A percentile compares a stretch with the other conserved stretches of the same genome.
These are phyloP conservation scores for Psilocybe cubensis DNA, from an alignment of 768 basidiomycete species.

Conservation along the genomic window DNA sequence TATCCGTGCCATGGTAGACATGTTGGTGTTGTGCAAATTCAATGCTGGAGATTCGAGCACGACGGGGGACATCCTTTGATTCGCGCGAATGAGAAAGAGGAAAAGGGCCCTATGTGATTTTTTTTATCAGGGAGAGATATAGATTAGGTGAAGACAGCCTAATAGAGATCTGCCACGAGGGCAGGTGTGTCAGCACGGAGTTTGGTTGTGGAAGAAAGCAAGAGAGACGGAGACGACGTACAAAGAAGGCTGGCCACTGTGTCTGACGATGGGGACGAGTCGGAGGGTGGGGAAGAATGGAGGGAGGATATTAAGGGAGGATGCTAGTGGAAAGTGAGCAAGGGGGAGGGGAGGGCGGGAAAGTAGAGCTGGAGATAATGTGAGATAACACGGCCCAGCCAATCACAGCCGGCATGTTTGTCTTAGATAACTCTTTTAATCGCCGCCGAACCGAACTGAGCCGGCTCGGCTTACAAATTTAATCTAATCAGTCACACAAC, in stretches of 20 bases:
- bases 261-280: conserved; percentile 17
- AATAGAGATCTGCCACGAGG: not conserved
- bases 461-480: conserved; percentile 7
- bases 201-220: conserved; percentile 6
- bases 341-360: conserved; percentile 19
- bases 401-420: conserved; percentile 38
- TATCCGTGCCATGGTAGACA: conserved; percentile 48
- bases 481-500: conserved; percentile 7
- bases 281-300: conserved; percentile 8
- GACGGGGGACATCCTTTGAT: conserved; percentile 53
- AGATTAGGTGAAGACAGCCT: not conserved
- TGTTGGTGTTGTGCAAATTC: conserved; percentile 49
- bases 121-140: not conserved
- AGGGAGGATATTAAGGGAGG: conserved; percentile 13
- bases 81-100: too few species aligned
- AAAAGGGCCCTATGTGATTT: conserved; percentile 14
- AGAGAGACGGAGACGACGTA: conserved; percentile 2
- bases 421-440: conserved; percentile 24
- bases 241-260: conserved; percentile 8
- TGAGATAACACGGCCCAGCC: conserved; percentile 33
- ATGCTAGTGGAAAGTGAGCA: conserved; percentile 26
- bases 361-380: conserved; percentile 23
- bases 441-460: conserved; percentile 16
- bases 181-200: conserved; percentile 15
- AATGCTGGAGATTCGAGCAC: conserved; percentile 57